These are phyloP conservation scores for Sporothrix humicola DNA, from an alignment of 2,329 filamentous ascomycete genomes.

Conservation along the genomic window DNA sequence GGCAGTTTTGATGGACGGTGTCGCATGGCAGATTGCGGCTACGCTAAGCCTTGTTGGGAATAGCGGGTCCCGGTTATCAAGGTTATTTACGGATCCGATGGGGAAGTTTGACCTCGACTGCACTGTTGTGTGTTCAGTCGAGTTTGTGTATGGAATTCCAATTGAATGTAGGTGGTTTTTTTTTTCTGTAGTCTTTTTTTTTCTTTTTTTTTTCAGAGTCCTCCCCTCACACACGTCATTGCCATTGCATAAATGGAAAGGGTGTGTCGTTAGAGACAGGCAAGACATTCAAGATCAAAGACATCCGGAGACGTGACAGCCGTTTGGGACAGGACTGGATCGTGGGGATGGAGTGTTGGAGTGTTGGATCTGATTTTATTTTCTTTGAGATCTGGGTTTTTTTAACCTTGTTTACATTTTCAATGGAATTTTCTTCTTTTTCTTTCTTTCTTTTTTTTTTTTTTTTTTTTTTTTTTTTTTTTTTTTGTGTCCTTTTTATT, in stretches of 20 bases:
- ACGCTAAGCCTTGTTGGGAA: slow-evolving; percentile 28
- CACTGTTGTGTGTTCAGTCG: not conserved
- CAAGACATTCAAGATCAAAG: not conserved
- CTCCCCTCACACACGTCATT: slow-evolving; percentile 11
- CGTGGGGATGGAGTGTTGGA: not conserved
- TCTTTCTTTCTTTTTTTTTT: too few species aligned
- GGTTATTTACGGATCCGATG: slow-evolving; percentile 41
- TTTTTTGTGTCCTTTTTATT: too few species aligned
- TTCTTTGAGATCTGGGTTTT: not conserved
- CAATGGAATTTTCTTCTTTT: too few species aligned
- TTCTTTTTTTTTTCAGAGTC: not conserved
- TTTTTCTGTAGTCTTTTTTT: not conserved
- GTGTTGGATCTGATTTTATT: not conserved
- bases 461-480: too few species aligned
- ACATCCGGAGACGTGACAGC: not conserved
- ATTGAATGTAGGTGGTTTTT: not conserved
- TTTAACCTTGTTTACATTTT: not conserved
- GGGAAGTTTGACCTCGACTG: slow-evolving; percentile 40
- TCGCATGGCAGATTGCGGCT: slow-evolving; percentile 25
- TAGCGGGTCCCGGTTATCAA: slow-evolving; percentile 27
- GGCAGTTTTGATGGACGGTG: too few species aligned
- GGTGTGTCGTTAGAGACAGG: not conserved
- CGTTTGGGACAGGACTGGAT: not conserved
- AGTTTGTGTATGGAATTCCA: not conserved
- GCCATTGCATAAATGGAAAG: not conserved